Evolutionary conservation across 106 monocot genomes (phyloP).

Genomic region (Amphibolis antarctica): DNA sequence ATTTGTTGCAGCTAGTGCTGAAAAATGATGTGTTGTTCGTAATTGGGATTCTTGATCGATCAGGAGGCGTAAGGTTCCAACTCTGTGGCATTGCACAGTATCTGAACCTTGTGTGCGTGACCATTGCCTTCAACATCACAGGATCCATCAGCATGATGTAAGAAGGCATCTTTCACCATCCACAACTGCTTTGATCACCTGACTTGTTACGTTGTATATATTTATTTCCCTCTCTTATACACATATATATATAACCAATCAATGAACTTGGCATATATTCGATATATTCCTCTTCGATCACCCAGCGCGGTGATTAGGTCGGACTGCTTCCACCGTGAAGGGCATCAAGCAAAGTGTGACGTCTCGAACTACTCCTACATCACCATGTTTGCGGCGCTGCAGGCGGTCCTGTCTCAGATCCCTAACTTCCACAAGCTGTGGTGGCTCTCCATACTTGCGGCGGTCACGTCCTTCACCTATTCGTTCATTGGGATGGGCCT

Average conservation of each 20-base stretch:
- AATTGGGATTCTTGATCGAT: background rate
- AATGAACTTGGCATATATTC: too few relatives aligned
- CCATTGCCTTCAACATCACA: constrained; percentile 76
- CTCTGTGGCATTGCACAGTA: constrained; percentile 70
- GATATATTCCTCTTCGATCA: too few relatives aligned
- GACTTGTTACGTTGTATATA: too few relatives aligned
- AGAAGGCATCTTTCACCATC: background rate
- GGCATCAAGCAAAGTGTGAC: constrained; percentile 40
- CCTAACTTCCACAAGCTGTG: constrained; percentile 75
- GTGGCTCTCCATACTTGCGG: constrained; percentile 71
- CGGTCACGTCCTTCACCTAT: constrained; percentile 61
- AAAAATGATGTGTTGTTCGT: background rate
- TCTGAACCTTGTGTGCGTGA: constrained; percentile 59
- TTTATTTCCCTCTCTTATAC: background rate
- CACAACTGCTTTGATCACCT: too few relatives aligned
- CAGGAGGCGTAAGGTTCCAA: constrained; percentile 38
- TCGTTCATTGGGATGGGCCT: constrained; percentile 76
- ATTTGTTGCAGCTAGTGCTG: background rate
- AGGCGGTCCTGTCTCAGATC: constrained; percentile 66
- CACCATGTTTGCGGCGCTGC: constrained; percentile 40
- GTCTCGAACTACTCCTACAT: constrained; percentile 32
- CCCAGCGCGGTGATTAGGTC: constrained; percentile 66
- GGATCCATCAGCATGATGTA: constrained; percentile 84
- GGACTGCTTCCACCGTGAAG: constrained; percentile 57
- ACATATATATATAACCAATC: too few relatives aligned